Conservation (phyloP, 306 rosid species). For the Rubus idaeus region DNA sequence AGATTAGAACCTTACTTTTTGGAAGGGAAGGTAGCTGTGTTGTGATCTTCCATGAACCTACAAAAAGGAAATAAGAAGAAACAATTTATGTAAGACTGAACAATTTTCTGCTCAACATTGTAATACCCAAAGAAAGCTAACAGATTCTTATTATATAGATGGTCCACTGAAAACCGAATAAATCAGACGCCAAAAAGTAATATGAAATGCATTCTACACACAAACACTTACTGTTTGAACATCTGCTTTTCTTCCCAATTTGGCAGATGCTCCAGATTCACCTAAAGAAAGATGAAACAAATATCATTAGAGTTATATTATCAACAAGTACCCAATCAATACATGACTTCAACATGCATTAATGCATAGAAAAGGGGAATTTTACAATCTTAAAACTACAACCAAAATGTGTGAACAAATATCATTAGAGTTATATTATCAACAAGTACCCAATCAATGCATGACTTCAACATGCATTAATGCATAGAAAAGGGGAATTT, state of each 20-base stretch:
- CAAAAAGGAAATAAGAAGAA: slow-evolving; percentile 17
- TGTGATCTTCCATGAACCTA: slow-evolving; percentile 99
- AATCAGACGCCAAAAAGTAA: not conserved
- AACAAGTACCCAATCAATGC: not conserved
- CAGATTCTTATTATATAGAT: not conserved
- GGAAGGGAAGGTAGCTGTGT: slow-evolving; percentile 95
- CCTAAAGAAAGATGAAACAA: slow-evolving; percentile 43
- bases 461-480: no score
- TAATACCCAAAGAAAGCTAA: not conserved
- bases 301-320: slow-evolving; percentile 4
- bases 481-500: no score
- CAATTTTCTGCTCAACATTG: not conserved
- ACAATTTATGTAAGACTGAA: not conserved
- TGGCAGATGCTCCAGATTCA: slow-evolving; percentile 81
- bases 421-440: slow-evolving; percentile 2
- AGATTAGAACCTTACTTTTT: slow-evolving; percentile 64
- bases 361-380: no score
- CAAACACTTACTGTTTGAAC: slow-evolving; percentile 75
- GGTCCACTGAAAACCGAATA: not conserved
- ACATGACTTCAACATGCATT: not conserved
- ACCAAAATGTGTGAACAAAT: no score
- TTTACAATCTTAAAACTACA: no score
- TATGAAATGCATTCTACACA: not conserved
- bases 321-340: not conserved
- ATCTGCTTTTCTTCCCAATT: slow-evolving; percentile 98